Evolutionary conservation across 176 grass and related monocot species (phyloP), one percentile per base, ranked within the genome.

Genomic region (Calamus simplicifolius): DNA sequence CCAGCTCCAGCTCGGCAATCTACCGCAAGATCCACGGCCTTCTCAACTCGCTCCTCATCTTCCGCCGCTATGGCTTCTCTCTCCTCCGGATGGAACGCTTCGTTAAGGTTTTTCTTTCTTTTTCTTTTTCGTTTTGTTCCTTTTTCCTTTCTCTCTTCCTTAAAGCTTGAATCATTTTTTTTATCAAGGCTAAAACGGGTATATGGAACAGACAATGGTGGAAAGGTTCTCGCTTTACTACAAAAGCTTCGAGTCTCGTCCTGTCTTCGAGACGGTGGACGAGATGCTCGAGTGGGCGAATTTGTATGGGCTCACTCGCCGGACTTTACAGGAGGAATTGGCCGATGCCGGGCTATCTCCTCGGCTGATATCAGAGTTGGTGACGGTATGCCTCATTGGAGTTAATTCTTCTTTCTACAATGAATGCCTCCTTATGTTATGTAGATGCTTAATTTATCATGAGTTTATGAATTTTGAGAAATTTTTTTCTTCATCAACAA

Each of bases 271-370:
- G 63, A 79, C 80, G 2, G 86, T 87, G 19, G 90, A 95, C 59
- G 90, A 95, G 51, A 95, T 95, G 90, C 82, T 95, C 50, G 84
- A 87, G 60, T 95, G 86, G 86, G 79, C 86, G 4, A 80, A 68
- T 5, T 74, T 95, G 7, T 84, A 87, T 62, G 71, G 27, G 7
- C 77, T 89, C 61, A 87, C 90, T 23, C 77, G 51, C 7, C 79
- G 82, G 63, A 95, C 86, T 25, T 86, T 95, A 29, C 70, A 87
- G 75, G 71, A 87, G 50, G 82, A 84, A 73, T 73, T 95, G 27
- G 25, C 59, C 7, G 71, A 81, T 64, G 79, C 86, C 1, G 80
- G 86, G 17, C 63, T 95, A 29, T 89, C 63, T 80, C 61, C 82
- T 25, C 73, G n/a, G 4, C 68, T 75, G 38, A 81, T 89, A 51